A percentile compares a stretch with the other conserved stretches of the same genome.
phyloP scores from a whole-genome alignment of 2,329 filamentous ascomycete genomes.

The Endothia cerciana region DNA sequence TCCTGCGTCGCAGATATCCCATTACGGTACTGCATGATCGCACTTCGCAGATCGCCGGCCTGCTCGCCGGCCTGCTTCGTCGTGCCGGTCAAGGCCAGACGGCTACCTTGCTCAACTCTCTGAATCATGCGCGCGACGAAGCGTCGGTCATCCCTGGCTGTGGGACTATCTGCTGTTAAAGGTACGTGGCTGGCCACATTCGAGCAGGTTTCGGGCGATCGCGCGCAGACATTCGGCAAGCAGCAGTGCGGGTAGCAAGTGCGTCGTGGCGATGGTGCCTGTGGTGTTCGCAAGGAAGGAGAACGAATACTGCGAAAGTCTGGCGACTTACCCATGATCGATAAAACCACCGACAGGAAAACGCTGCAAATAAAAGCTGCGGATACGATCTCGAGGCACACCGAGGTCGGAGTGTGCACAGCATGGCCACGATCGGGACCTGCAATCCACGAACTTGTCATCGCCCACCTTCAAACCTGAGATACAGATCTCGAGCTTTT shows the following conservation, averaged over 20 bases:
- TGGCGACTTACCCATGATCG: neutral
- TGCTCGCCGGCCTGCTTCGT: neutral
- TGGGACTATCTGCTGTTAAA: neutral
- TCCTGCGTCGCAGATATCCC: neutral
- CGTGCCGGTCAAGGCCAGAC: neutral
- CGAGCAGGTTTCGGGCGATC: too few relatives aligned
- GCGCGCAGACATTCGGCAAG: neutral
- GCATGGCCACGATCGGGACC: neutral
- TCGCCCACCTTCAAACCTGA: neutral
- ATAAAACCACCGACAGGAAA: neutral
- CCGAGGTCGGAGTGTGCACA: neutral
- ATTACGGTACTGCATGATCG: slow-evolving; percentile 1
- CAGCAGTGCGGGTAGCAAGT: neutral
- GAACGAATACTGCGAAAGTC: neutral
- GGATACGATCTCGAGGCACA: neutral
- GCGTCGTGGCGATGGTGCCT: neutral
- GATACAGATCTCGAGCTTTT: neutral
- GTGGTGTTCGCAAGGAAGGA: neutral
- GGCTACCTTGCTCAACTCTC: neutral
- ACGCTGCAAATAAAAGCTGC: neutral
- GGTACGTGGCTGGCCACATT: neutral
- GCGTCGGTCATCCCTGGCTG: neutral
- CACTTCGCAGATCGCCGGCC: neutral
- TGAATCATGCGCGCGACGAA: neutral
- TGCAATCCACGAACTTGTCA: neutral